Percentiles rank a stretch among this genome's conserved stretches.
phyloP scores from a whole-genome alignment of 176 grass and related monocot species.

The Sorghum bicolor region Sorghum_bicolor_NCBIv3 NC_012872.2:13182001-13182500 shows the following conservation, averaged over 20 bases:
- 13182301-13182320: not conserved
- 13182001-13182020: not conserved
- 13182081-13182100: not conserved
- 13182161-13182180: not conserved
- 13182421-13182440: not conserved
- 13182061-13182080: not conserved
- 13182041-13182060: not conserved
- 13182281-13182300: not conserved
- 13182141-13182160: not conserved
- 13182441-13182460: not conserved
- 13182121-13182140: not conserved
- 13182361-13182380: not conserved
- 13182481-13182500: not conserved
- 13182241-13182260: not conserved
- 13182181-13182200: not conserved
- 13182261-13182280: not conserved
- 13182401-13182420: not conserved
- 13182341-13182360: not conserved
- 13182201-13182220: not conserved
- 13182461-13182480: not conserved
- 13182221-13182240: not conserved
- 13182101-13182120: not conserved
- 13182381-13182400: not conserved
- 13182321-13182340: not conserved
- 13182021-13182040: conserved; percentile 23